A percentile compares a stretch with the other conserved stretches of the same genome.
phyloP scores from a whole-genome alignment of 129 eudicot species.

The Artemisia argyi region DNA sequence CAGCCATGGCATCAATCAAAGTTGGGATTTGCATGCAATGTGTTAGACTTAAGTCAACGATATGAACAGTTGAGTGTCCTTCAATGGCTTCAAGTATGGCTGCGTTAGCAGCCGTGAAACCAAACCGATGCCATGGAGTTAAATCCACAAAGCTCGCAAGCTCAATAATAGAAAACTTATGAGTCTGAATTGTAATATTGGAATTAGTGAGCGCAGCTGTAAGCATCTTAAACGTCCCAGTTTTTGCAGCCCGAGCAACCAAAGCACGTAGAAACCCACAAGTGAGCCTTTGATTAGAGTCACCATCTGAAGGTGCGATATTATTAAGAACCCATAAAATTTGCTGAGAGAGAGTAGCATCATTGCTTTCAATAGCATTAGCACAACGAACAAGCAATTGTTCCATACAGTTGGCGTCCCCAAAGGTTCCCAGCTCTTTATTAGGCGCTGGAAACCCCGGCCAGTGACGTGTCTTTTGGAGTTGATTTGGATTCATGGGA shows the following conservation, averaged over 20 bases:
- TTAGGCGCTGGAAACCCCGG: slow-evolving; percentile 56
- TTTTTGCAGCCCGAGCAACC: slow-evolving; percentile 61
- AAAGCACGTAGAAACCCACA: slow-evolving; percentile 87
- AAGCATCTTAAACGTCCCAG: slow-evolving; percentile 59
- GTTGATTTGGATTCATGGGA: slow-evolving; percentile 41
- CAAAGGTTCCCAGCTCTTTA: slow-evolving; percentile 45
- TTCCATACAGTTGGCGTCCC: slow-evolving; percentile 87
- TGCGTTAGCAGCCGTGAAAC: slow-evolving; percentile 86
- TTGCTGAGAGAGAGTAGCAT: slow-evolving; percentile 86
- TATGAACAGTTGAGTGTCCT: slow-evolving; percentile 55
- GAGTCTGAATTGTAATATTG: slow-evolving; percentile 38
- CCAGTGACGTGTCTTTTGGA: slow-evolving; percentile 54
- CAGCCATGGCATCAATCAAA: slow-evolving; percentile 70
- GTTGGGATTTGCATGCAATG: slow-evolving; percentile 99
- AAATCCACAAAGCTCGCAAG: slow-evolving; percentile 83
- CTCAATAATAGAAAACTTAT: slow-evolving; percentile 76
- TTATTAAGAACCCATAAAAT: slow-evolving; percentile 97
- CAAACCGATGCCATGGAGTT: slow-evolving; percentile 97
- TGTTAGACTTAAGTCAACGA: slow-evolving; percentile 73
- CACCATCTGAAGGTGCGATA: slow-evolving; percentile 90
- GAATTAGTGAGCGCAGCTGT: slow-evolving; percentile 44
- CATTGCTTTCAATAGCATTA: slow-evolving; percentile 79
- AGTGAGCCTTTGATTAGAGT: slow-evolving; percentile 76
- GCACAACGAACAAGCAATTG: slow-evolving; percentile 87
- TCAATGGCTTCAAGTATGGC: slow-evolving; percentile 77